Evolutionary conservation across 148 eudicot species (phyloP).

Genomic region (Camellia sinensis): DNA sequence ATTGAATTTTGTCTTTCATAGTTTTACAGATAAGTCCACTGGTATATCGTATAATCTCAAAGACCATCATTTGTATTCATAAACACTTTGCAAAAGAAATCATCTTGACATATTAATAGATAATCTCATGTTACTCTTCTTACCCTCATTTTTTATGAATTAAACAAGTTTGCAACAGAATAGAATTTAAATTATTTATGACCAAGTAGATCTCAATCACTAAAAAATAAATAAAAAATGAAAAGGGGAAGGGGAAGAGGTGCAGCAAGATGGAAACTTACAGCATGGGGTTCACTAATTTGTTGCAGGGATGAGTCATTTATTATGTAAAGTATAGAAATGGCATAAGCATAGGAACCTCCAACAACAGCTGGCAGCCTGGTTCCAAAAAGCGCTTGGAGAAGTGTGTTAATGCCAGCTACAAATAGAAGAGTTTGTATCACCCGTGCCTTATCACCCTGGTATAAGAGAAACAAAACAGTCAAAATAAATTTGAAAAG

Average conservation of each 20-base stretch:
- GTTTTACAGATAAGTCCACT: not conserved
- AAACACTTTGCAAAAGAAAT: not conserved
- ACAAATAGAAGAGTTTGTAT: conserved; percentile 94
- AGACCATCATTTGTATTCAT: not conserved
- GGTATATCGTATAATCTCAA: no score
- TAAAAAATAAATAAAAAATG: not conserved
- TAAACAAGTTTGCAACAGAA: no score
- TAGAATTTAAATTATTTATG: not conserved
- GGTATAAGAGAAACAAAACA: conserved; percentile 22
- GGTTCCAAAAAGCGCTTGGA: conserved; percentile 97
- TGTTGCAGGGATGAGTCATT: conserved; percentile 76
- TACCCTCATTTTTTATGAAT: no score
- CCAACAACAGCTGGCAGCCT: conserved; percentile 95
- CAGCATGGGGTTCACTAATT: conserved; percentile 67
- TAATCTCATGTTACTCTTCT: no score
- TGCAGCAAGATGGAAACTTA: conserved; percentile 30
- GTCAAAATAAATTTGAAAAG: not conserved
- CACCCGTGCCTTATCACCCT: conserved; percentile 99
- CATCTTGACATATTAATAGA: no score
- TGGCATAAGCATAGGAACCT: conserved; percentile 83
- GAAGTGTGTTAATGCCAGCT: conserved; percentile 90
- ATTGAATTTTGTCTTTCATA: not conserved
- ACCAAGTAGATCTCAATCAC: not conserved
- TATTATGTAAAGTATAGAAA: conserved; percentile 84
- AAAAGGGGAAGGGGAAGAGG: not conserved